A percentile compares a stretch with the other conserved stretches of the same genome.
Conservation (phyloP, 257 asterid species). For the Mentha longifolia region DNA sequence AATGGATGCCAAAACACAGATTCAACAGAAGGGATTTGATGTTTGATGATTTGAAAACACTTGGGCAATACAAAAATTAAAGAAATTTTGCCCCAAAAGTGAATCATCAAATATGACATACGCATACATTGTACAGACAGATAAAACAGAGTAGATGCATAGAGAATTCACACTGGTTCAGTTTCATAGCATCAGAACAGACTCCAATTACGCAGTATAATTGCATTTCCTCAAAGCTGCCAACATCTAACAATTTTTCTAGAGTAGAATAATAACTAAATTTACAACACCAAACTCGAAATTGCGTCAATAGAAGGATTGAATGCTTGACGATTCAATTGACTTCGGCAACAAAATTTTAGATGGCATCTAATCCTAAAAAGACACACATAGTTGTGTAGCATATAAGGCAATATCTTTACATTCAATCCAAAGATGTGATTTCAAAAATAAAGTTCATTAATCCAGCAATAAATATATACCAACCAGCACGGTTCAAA, state of each 20-base stretch:
- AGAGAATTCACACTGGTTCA: not conserved
- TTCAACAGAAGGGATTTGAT: slow-evolving; percentile 31
- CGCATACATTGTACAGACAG: not conserved
- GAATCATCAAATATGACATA: not conserved
- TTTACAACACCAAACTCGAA: not conserved
- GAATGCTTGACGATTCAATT: slow-evolving; percentile 11
- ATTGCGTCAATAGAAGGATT: slow-evolving; percentile 30
- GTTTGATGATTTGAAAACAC: slow-evolving; percentile 26
- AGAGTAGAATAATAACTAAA: no score
- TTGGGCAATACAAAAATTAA: slow-evolving; percentile 27
- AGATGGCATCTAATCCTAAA: no score
- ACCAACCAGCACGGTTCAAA: not conserved
- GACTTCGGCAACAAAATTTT: not conserved
- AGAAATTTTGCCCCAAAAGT: slow-evolving; percentile 8
- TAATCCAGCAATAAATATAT: not conserved
- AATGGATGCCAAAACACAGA: slow-evolving; percentile 22
- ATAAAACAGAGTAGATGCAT: not conserved
- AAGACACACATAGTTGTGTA: no score
- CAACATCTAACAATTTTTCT: not conserved
- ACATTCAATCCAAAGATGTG: no score
- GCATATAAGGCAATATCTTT: no score
- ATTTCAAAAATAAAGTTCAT: not conserved
- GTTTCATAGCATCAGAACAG: not conserved
- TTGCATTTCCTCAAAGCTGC: not conserved
- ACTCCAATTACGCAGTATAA: not conserved